Percentiles rank a stretch among this genome's conserved stretches.
Conservation (phyloP, 495 filamentous ascomycete species). For the Podospora pseudocomata region DNA sequence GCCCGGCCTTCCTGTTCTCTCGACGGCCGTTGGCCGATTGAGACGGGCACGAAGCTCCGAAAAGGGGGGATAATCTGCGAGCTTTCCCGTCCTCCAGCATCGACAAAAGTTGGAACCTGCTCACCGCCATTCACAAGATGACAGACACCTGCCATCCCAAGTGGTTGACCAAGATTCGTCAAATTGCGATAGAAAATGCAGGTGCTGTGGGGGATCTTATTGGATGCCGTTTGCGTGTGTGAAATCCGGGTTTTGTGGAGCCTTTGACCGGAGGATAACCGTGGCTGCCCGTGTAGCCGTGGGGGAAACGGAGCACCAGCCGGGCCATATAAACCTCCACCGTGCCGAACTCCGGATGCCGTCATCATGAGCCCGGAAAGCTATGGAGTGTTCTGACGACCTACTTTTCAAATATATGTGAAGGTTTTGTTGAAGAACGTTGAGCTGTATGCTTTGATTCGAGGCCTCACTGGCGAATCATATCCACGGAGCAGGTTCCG, state of each 20-base stretch:
- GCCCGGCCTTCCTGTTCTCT: neutral
- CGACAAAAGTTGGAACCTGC: neutral
- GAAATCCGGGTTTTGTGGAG: neutral
- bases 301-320: neutral
- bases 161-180: neutral
- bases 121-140: neutral
- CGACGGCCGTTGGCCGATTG: neutral
- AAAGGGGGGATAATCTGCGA: slow-evolving; percentile 1
- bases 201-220: neutral
- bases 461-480: neutral
- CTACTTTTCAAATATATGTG: too few relatives aligned
- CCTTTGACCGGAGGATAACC: slow-evolving; percentile 1
- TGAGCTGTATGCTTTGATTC: too few relatives aligned
- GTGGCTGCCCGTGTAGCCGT: neutral
- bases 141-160: neutral
- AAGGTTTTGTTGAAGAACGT: too few relatives aligned
- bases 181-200: neutral
- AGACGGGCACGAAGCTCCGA: neutral
- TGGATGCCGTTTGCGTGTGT: neutral
- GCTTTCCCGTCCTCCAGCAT: neutral
- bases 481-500: neutral
- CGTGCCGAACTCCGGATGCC: slow-evolving; percentile 1
- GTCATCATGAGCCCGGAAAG: neutral
- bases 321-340: neutral
- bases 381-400: too few relatives aligned